Evolutionary conservation across 495 filamentous ascomycete species (phyloP).

Genomic region (Tuber calosporum): DNA sequence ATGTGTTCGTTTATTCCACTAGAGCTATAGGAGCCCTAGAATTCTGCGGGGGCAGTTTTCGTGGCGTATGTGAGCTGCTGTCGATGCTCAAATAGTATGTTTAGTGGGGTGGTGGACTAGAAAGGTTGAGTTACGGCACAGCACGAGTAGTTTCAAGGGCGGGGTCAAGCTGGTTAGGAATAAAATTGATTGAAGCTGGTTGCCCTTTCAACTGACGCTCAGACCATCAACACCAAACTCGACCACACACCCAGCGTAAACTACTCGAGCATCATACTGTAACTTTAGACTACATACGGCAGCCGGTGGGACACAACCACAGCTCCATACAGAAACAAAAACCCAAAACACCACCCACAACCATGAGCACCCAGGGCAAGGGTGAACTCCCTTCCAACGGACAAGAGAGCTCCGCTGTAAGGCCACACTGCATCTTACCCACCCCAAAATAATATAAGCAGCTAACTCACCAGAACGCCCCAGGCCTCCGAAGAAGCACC

Average conservation of each 20-base stretch:
- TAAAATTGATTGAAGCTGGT: too few species aligned
- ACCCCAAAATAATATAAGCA: neutral
- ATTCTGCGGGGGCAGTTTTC: neutral
- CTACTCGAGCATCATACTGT: neutral
- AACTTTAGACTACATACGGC: neutral
- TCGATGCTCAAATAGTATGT: neutral
- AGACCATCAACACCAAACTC: neutral
- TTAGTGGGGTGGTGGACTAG: neutral
- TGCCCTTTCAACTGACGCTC: neutral
- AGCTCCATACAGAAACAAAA: neutral
- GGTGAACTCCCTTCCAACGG: neutral
- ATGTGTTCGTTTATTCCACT: neutral
- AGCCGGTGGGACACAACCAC: neutral
- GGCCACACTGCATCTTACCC: neutral
- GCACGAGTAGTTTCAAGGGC: neutral
- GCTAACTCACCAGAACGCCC: neutral
- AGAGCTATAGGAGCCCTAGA: neutral
- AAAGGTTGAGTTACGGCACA: neutral
- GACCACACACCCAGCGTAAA: neutral
- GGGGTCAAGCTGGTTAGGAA: neutral
- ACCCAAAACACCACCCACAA: neutral
- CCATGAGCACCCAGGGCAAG: neutral
- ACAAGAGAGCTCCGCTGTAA: constrained; percentile 29
- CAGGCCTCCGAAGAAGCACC: constrained; percentile 48
- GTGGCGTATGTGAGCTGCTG: neutral